Evolutionary conservation across 768 basidiomycete species (phyloP).

Genomic region (Lactarius evosmus): DNA sequence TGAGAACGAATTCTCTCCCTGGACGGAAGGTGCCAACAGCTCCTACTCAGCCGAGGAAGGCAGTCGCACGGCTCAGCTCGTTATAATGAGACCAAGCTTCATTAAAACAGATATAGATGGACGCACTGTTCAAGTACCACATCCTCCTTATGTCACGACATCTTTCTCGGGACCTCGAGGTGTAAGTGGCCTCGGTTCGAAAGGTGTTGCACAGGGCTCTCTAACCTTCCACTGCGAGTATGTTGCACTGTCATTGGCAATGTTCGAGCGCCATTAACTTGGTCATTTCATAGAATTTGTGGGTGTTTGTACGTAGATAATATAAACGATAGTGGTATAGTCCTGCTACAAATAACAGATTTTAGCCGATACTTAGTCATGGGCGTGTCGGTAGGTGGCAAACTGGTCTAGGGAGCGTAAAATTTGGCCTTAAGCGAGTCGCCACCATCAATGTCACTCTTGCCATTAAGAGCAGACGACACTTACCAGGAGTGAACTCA

Average conservation of each 20-base stretch:
- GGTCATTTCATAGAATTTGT: neutral
- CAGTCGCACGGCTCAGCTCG: no score
- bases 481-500: constrained; percentile 44
- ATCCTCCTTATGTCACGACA: neutral
- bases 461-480: neutral
- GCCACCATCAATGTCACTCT: neutral
- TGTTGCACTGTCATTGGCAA: neutral
- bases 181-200: neutral
- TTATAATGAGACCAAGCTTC: neutral
- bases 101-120: neutral
- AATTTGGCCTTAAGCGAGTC: constrained; percentile 29
- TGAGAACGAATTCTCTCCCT: no score
- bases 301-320: neutral
- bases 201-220: neutral
- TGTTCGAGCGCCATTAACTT: neutral
- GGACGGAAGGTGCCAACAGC: no score
- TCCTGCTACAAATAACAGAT: neutral
- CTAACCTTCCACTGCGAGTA: no score
- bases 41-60: no score
- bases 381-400: constrained; percentile 43
- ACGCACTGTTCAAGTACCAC: neutral
- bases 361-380: constrained; percentile 19
- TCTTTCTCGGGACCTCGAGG: neutral
- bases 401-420: constrained; percentile 43
- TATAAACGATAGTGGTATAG: neutral